Evolutionary conservation across 768 basidiomycete genomes (phyloP).

Genomic region (Mycena belliarum): DNA sequence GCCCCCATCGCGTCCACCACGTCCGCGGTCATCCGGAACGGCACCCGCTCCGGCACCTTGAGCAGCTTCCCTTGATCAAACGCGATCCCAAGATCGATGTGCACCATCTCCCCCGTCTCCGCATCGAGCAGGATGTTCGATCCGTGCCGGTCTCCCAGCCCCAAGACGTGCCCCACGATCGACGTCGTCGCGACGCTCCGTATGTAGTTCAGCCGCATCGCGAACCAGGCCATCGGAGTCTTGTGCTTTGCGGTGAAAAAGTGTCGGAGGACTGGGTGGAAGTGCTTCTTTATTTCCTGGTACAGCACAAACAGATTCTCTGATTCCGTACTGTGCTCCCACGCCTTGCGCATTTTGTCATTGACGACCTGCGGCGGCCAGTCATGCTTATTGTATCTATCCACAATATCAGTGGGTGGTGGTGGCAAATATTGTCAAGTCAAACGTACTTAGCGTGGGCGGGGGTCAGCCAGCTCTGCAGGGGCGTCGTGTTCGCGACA

Average conservation of each 20-base stretch:
- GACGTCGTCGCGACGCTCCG: conserved; percentile 92
- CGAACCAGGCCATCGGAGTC: conserved; percentile 88
- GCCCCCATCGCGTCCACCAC: conserved; percentile 94
- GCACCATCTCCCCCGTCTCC: conserved; percentile 81
- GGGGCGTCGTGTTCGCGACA: conserved; percentile 72
- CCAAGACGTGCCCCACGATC: conserved; percentile 90
- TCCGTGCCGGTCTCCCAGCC: conserved; percentile 89
- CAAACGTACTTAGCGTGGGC: conserved; percentile 63
- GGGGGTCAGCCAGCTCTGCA: conserved; percentile 58
- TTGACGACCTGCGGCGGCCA: conserved; percentile 34
- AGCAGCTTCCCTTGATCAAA: conserved; percentile 94
- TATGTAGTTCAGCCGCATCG: conserved; percentile 85
- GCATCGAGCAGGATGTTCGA: conserved; percentile 92
- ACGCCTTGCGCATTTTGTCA: conserved; percentile 29
- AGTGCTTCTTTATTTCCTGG: conserved; percentile 40
- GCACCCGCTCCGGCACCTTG: conserved; percentile 81
- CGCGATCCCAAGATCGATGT: conserved; percentile 95
- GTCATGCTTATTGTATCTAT: conserved; percentile 71
- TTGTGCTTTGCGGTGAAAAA: conserved; percentile 92
- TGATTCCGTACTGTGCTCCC: conserved; percentile 26
- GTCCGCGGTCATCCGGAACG: conserved; percentile 93
- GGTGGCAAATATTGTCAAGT: not conserved
- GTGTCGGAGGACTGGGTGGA: conserved; percentile 89
- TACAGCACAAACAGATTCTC: conserved; percentile 33
- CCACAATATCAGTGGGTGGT: not conserved